A percentile compares a stretch with the other conserved stretches of the same genome.
Evolutionary conservation across 2,329 filamentous ascomycete genomes (phyloP).

Genomic region (Berkeleyomyces basicola): DNA sequence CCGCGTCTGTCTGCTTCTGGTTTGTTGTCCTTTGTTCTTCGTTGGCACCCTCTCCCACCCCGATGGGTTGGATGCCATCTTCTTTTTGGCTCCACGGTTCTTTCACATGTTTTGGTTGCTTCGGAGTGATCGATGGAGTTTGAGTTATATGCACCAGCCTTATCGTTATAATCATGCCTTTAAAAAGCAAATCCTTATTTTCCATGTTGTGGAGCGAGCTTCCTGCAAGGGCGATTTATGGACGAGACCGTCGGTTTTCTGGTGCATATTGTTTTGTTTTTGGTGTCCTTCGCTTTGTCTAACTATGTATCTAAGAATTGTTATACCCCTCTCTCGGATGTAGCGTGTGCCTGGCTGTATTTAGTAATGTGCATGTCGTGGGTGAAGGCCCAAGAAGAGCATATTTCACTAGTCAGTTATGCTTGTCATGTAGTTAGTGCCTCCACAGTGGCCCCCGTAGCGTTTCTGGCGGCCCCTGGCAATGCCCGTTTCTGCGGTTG

Average conservation of each 20-base stretch:
- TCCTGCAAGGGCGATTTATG: not conserved
- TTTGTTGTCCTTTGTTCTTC: slow-evolving; percentile 2
- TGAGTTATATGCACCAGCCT: slow-evolving; percentile 9
- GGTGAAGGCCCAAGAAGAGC: no score
- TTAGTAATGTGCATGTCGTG: not conserved
- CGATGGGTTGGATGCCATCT: slow-evolving; percentile 6
- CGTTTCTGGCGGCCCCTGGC: no score
- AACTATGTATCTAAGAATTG: slow-evolving; percentile 2
- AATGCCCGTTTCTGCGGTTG: not conserved
- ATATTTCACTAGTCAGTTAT: no score
- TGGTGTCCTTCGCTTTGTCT: not conserved
- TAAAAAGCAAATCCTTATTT: slow-evolving; percentile 3
- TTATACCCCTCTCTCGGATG: slow-evolving; percentile 9
- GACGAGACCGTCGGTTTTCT: not conserved
- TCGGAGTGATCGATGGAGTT: slow-evolving; percentile 10
- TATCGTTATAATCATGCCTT: slow-evolving; percentile 11
- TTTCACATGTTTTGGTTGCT: slow-evolving; percentile 7
- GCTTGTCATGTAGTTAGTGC: no score
- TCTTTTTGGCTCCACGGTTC: slow-evolving; percentile 5
- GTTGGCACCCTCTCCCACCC: not conserved
- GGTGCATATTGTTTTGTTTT: not conserved
- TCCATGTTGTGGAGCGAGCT: not conserved
- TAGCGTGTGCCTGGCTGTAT: no score
- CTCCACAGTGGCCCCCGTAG: no score
- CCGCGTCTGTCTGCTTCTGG: slow-evolving; percentile 2